Conservation (phyloP, 2,329 filamentous ascomycete genomes). For the Truncatella angustata region DNA sequence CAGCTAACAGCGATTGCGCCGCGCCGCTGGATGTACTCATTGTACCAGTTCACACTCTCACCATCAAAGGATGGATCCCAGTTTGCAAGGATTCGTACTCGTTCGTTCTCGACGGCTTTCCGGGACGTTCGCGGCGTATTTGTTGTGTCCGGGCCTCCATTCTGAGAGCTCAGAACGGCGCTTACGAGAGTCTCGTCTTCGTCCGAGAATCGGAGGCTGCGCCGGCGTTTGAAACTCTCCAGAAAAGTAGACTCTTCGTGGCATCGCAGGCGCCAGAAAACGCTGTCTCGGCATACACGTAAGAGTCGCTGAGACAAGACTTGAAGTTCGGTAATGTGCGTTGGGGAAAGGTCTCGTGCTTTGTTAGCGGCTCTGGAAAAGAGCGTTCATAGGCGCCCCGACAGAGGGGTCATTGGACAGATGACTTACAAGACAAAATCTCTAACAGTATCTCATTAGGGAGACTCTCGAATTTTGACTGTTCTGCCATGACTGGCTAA, state of each 20-base stretch:
- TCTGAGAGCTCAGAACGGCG: conserved; percentile 14
- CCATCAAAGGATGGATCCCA: conserved; percentile 78
- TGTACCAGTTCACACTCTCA: conserved; percentile 80
- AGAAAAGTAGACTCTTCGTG: conserved; percentile 69
- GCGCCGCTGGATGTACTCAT: conserved; percentile 82
- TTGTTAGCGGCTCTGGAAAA: not conserved
- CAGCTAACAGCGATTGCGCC: conserved; percentile 73
- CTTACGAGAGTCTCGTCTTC: conserved; percentile 19
- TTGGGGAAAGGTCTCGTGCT: conserved; percentile 48
- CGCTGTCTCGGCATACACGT: conserved; percentile 68
- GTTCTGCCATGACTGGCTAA: conserved; percentile 16
- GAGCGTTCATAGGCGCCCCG: not conserved
- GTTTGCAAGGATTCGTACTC: conserved; percentile 63
- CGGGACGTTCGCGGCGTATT: conserved; percentile 20
- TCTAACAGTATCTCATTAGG: conserved; percentile 64
- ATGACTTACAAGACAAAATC: conserved; percentile 57
- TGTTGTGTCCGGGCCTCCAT: conserved; percentile 26
- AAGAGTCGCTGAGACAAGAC: conserved; percentile 66
- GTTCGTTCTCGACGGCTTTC: conserved; percentile 33
- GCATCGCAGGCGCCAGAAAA: conserved; percentile 73
- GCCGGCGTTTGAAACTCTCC: conserved; percentile 50
- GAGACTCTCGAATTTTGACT: conserved; percentile 46
- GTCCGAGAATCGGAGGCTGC: conserved; percentile 37
- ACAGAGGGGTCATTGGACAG: not conserved
- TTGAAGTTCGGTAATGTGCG: conserved; percentile 67